These are phyloP conservation scores for Dacryopinax spathularia DNA, from an alignment of 768 basidiomycete genomes.

Conservation along the genomic window DNA sequence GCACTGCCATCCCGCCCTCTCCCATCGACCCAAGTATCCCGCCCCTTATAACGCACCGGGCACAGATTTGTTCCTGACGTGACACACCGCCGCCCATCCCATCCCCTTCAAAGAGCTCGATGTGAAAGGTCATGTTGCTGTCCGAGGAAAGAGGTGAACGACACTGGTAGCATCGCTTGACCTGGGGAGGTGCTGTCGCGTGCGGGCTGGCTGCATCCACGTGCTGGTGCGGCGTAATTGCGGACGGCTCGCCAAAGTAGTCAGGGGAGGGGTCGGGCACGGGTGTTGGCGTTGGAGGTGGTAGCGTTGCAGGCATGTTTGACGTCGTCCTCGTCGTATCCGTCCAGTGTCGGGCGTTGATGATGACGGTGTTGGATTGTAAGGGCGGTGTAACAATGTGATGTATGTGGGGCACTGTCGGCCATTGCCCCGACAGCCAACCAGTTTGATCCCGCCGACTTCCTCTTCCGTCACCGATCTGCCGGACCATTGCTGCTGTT, in stretches of 20 bases:
- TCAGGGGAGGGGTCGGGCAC: not conserved
- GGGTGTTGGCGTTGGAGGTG: not conserved
- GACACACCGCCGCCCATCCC: not conserved
- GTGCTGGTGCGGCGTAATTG: not conserved
- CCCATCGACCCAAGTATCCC: not conserved
- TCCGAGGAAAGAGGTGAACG: not conserved
- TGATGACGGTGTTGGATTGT: not conserved
- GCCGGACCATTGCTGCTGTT: not conserved
- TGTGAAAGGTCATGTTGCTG: not conserved
- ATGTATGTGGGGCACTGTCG: not conserved
- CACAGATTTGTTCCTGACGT: not conserved
- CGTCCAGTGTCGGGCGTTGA: not conserved
- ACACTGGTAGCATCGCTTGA: slow-evolving; percentile 1
- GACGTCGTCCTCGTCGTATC: not conserved
- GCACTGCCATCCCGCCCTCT: not conserved
- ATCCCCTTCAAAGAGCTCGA: not conserved
- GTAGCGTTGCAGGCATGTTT: not conserved
- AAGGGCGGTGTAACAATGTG: not conserved
- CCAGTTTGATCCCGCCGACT: not conserved
- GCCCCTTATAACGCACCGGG: slow-evolving; percentile 1
- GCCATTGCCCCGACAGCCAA: not conserved
- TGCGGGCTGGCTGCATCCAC: not conserved
- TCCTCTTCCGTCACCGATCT: not conserved
- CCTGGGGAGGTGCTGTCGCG: not conserved
- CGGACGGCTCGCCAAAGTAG: not conserved